Base-by-base conservation (phyloP, 139 green algal species). In the Picochlorum sp. region DNA sequence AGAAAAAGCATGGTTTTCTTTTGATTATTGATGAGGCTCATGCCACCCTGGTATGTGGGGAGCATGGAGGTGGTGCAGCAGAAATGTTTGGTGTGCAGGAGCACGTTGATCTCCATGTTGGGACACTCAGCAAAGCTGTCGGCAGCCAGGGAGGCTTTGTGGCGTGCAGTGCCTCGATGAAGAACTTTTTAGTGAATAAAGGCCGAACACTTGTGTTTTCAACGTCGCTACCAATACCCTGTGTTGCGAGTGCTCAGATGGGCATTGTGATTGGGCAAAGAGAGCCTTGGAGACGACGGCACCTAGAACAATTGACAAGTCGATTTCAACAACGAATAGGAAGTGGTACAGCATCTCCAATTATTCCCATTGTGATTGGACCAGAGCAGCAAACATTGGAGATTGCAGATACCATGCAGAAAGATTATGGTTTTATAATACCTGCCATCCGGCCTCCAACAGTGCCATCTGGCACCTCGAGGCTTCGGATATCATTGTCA, bases 71-170 rank as follows among this genome's bases (percentile, higher is more conserved):
- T 1, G 89, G 91, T n/a, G 83, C 77, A 3, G 77, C 79, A 3
- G 83, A 90, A 18, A 56, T 63, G 47, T 31, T 70, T 34, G 83
- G 77, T 2, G 65, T 89, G 20, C 37, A 55, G 3, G 55, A 63
- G 11, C 51, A 87, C 26, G 85, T 98, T 15, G 88, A 97, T 64
- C 20, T 97, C 4, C 80, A 92, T 45, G 72, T 97, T 5, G 93
- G 93, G 62, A 98, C 93, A 3, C 83, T 98, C 3, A 91, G 78
- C 77, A 98, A 98, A 62, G 93, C 91, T 0, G 74, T 92, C 55
- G 93, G 91, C 7, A 70, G 71, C 16, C 71, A 85, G 28, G 92
- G 91, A 14, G 91, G 92, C 23, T 97, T 97, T 79, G 84, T 90
- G 30, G 83, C 85, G 3, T 88, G 77, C 69, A 85, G 65, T 57